Conservation (phyloP, 2,329 filamentous ascomycete species). For the Beauveria medogensis region DNA sequence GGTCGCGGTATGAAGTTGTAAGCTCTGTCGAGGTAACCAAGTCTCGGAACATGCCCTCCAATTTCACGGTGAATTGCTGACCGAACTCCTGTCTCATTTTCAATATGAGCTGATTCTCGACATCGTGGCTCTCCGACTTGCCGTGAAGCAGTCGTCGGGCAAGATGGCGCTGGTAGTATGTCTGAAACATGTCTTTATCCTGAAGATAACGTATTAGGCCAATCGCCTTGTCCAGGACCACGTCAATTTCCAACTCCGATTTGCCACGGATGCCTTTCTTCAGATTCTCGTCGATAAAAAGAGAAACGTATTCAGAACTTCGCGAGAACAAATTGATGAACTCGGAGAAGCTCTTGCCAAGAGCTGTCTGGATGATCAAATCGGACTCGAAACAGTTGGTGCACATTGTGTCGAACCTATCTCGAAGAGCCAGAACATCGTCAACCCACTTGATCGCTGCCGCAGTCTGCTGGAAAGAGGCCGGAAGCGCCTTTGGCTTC, state of each 20-base stretch:
- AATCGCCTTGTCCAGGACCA: conserved; percentile 81
- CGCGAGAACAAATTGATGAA: conserved; percentile 89
- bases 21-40: conserved; percentile 83
- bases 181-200: conserved; percentile 91
- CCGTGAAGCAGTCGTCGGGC: conserved; percentile 79
- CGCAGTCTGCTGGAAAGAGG: conserved; percentile 69
- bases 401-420: conserved; percentile 82
- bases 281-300: conserved; percentile 95
- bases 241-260: conserved; percentile 79
- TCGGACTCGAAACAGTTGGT: conserved; percentile 65
- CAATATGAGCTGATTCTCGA: conserved; percentile 90
- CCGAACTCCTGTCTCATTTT: conserved; percentile 97
- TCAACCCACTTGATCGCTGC: conserved; percentile 94
- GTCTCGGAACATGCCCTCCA: conserved; percentile 98
- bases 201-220: conserved; percentile 78
- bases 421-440: conserved; percentile 76
- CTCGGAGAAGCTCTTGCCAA: conserved; percentile 81
- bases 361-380: conserved; percentile 66
- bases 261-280: conserved; percentile 91
- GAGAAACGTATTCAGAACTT: conserved; percentile 83
- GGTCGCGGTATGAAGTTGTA: conserved; percentile 64
- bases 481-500: conserved; percentile 27
- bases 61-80: conserved; percentile 83
- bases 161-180: conserved; percentile 96
- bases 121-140: conserved; percentile 83